Evolutionary conservation across 352 stramenopile species (phyloP), one percentile per base, ranked within the genome.

Genomic region (Phytophthora multivora): DNA sequence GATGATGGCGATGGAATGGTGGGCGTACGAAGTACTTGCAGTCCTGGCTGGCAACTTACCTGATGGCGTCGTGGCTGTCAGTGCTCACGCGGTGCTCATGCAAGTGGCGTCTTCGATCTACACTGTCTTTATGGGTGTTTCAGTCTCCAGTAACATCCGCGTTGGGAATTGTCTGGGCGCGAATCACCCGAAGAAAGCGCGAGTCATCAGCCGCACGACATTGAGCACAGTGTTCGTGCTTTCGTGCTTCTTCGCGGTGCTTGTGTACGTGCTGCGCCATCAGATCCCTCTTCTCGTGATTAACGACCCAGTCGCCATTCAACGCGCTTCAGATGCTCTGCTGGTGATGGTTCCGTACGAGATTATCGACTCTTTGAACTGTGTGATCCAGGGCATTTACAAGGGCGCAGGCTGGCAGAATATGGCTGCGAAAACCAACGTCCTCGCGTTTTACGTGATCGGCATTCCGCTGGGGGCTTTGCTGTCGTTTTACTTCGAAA

Each of bases 141-240:
- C 73, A 1, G 69, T 92, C n/a, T 73, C 85, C 0, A 85, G 76
- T 41, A 94, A 86, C 64, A 83, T 94, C 33, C 70, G 84, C 8
- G 85, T 94, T 25, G 87, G 87, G 21, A 94, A 94, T 51, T 85
- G 80, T 43, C 49, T 96, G 13, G 87, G 87, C n/a, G 85, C 83
- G 13, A 91, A 91, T 58, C 74, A 89, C 43, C 66, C 81, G 11
- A 77, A 85, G 59, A 79, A 83, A 43, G 88, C 85, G 18, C 45
- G 77, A 52, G 58, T 93, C 13, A 82, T 87, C 18, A 79, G 71
- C 7, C 70, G 69, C 36, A 71, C 90, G 13, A 76, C 71, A 0
- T 63, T 88, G 23, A 40, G 21, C 18, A 77, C 82, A 13, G 73
- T 72, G n/a, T 78, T 80, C 38, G 51, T 65, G 45, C 63, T 81